Evolutionary conservation across 2,329 filamentous ascomycete genomes (phyloP).

Genomic region (Pyrenophora graminea): DNA sequence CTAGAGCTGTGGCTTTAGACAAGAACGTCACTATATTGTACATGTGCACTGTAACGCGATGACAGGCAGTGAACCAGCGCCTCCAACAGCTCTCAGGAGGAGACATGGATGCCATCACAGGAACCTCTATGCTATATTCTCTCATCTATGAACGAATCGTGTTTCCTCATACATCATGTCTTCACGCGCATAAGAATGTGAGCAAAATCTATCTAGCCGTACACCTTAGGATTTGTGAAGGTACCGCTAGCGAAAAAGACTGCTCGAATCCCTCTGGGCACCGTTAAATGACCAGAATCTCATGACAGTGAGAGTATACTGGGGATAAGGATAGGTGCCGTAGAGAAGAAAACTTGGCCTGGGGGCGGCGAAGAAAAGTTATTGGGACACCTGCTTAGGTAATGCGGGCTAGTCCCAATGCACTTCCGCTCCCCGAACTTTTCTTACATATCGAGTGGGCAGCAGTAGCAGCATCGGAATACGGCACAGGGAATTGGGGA

Average conservation of each 20-base stretch:
- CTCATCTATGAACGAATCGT: no score
- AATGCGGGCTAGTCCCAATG: slow-evolving; percentile 30
- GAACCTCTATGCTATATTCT: no score
- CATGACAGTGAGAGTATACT: slow-evolving; percentile 68
- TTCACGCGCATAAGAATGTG: slow-evolving; percentile 59
- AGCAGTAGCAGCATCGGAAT: slow-evolving; percentile 15
- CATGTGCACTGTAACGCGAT: no score
- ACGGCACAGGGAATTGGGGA: slow-evolving; percentile 14
- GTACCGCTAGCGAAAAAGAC: slow-evolving; percentile 99
- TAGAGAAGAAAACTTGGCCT: slow-evolving; percentile 48
- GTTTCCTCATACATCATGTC: neutral
- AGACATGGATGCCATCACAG: no score
- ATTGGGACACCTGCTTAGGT: slow-evolving; percentile 17
- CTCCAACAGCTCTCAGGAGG: no score
- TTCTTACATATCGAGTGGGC: slow-evolving; percentile 22
- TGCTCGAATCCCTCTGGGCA: slow-evolving; percentile 81
- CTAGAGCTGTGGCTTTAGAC: no score
- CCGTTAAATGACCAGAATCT: slow-evolving; percentile 81
- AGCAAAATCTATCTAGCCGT: slow-evolving; percentile 97
- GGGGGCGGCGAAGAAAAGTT: slow-evolving; percentile 27
- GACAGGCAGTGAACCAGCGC: no score
- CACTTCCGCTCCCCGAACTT: slow-evolving; percentile 39
- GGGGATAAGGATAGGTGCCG: slow-evolving; percentile 92
- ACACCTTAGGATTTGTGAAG: slow-evolving; percentile 75
- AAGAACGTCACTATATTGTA: no score